phyloP scores from a whole-genome alignment of 2,329 filamentous ascomycete species.

The Metarhizium album region DNA sequence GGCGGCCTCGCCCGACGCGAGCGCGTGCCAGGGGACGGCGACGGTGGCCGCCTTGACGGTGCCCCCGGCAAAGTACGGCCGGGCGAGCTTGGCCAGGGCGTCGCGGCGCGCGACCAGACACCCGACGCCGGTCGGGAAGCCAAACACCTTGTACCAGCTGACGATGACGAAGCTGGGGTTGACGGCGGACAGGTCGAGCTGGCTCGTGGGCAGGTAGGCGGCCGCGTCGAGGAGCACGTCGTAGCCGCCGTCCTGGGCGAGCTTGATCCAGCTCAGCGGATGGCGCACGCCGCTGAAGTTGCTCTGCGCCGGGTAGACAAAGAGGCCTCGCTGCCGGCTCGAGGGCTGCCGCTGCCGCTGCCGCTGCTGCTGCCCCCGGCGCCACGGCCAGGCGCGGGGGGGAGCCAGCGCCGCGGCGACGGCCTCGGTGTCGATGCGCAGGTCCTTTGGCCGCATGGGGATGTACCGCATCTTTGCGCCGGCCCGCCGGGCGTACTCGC shows the following conservation, averaged over 20 bases:
- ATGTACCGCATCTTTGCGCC: conserved; percentile 20
- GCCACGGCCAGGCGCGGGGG: background rate
- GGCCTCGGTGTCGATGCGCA: conserved; percentile 17
- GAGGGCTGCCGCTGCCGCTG: too few relatives aligned
- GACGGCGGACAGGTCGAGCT: conserved; percentile 21
- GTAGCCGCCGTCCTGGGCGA: conserved; percentile 26
- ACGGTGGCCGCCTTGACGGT: conserved; percentile 25
- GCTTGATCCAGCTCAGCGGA: conserved; percentile 24
- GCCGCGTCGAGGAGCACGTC: conserved; percentile 30
- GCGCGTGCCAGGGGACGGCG: conserved; percentile 19
- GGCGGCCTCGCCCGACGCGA: conserved; percentile 17
- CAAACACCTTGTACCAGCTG: conserved; percentile 33
- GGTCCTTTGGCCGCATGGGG: conserved; percentile 14
- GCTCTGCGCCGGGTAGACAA: conserved; percentile 35
- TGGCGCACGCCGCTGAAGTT: conserved; percentile 34
- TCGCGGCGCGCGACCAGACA: conserved; percentile 25
- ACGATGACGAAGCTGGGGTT: conserved; percentile 28
- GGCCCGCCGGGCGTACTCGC: conserved; percentile 22
- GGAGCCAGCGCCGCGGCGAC: conserved; percentile 16
- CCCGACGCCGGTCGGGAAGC: conserved; percentile 30
- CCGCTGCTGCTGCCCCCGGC: too few relatives aligned
- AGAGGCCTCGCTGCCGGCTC: conserved; percentile 18
- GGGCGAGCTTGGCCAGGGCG: conserved; percentile 18
- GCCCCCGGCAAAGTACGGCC: conserved; percentile 31
- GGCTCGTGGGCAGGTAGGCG: conserved; percentile 26